Conservation (phyloP, 2,329 filamentous ascomycete genomes). For the Alternaria sp. region DNA sequence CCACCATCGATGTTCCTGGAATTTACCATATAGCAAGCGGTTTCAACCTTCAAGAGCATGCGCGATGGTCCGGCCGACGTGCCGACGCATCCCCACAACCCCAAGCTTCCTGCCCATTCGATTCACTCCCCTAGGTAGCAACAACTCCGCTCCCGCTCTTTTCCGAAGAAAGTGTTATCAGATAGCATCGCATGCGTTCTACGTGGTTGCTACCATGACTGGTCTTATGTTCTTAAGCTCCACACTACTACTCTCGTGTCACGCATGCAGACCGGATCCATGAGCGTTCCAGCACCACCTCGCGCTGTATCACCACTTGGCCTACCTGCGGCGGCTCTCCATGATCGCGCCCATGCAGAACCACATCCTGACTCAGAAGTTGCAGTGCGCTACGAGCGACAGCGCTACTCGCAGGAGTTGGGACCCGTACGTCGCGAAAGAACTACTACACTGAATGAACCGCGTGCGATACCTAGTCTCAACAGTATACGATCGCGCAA, state of each 20-base stretch:
- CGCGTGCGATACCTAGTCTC: constrained; percentile 1
- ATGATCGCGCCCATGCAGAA: constrained; percentile 10
- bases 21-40: not conserved
- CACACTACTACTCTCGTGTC: not conserved
- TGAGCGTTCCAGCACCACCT: constrained; percentile 19
- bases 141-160: not conserved
- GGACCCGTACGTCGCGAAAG: constrained; percentile 3
- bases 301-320: constrained; percentile 16
- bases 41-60: not conserved
- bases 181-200: not conserved
- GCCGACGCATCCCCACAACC: not conserved
- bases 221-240: not conserved
- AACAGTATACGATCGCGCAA: constrained; percentile 16
- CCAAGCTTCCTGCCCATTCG: not conserved
- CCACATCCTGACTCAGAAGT: constrained; percentile 32
- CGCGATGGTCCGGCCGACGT: not conserved
- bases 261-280: constrained; percentile 1
- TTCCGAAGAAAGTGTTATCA: not conserved
- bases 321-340: constrained; percentile 23
- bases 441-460: not conserved
- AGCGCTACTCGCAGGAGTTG: constrained; percentile 29
- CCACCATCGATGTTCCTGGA: fast-evolving
- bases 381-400: constrained; percentile 27
- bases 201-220: not conserved
- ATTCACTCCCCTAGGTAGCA: not conserved